phyloP scores from a whole-genome alignment of 225 moss, liverwort and hornwort genomes.

The Neckera pumila region DNA sequence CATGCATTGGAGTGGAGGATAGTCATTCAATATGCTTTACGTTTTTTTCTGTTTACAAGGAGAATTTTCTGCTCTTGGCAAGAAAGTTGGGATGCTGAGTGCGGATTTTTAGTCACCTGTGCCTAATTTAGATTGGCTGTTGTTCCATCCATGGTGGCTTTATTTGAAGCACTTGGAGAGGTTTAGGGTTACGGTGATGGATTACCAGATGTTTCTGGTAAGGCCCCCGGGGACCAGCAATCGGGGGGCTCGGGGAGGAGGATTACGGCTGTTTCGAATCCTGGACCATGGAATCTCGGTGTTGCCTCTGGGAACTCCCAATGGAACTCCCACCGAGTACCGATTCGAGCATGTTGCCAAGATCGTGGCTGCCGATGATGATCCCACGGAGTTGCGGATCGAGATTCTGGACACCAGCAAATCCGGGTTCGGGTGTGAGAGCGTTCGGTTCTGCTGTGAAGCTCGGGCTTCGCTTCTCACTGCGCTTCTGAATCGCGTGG shows the following conservation, averaged over 20 bases:
- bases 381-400: slow-evolving; percentile 32
- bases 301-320: slow-evolving; percentile 18
- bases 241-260: slow-evolving; percentile 17
- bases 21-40: not conserved
- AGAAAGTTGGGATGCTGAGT: not conserved
- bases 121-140: not conserved
- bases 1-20: not conserved
- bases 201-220: slow-evolving; percentile 50
- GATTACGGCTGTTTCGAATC: slow-evolving; percentile 35
- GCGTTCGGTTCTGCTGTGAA: slow-evolving; percentile 41
- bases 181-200: slow-evolving; percentile 33
- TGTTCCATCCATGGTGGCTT: not conserved
- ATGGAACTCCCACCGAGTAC: slow-evolving; percentile 27
- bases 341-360: slow-evolving; percentile 43
- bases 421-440: slow-evolving; percentile 31
- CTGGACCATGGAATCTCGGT: slow-evolving; percentile 44
- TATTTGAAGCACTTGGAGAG: not conserved
- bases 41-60: not conserved
- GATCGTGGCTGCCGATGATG: slow-evolving; percentile 33
- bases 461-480: slow-evolving; percentile 41
- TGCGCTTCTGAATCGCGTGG: slow-evolving; percentile 43
- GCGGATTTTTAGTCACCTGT: not conserved
- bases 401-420: slow-evolving; percentile 45
- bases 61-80: not conserved
- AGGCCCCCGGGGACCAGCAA: slow-evolving; percentile 16